Conservation (phyloP, 2,329 filamentous ascomycete genomes). For the Whalleya microplaca region DNA sequence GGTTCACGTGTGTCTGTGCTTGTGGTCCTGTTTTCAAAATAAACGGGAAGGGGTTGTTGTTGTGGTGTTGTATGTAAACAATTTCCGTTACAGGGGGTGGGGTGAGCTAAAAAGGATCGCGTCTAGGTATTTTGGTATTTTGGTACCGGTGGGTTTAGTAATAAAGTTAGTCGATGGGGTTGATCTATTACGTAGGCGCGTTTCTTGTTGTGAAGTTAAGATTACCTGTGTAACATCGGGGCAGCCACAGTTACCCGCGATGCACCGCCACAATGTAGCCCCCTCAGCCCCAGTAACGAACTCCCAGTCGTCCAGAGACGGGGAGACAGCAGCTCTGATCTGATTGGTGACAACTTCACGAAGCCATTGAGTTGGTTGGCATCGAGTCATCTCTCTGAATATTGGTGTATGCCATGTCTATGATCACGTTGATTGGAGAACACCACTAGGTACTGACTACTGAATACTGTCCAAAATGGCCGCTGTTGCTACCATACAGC, state of each 20-base stretch:
- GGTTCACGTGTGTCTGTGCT: too few species aligned
- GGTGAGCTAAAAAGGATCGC: slow-evolving; percentile 14
- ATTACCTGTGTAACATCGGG: background rate
- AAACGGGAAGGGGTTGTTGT: slow-evolving; percentile 12
- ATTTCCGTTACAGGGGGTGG: slow-evolving; percentile 22
- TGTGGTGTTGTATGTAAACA: slow-evolving; percentile 26
- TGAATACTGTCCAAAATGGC: background rate
- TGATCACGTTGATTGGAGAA: background rate
- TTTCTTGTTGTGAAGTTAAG: background rate
- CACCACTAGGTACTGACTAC: background rate
- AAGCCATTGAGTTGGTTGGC: background rate
- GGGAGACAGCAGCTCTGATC: background rate
- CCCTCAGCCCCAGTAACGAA: too few species aligned
- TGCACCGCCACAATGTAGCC: too few species aligned
- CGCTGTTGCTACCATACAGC: background rate
- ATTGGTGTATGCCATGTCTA: background rate
- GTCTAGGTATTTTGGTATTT: background rate
- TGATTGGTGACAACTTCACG: background rate
- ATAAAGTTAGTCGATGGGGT: background rate
- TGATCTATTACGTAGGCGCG: background rate
- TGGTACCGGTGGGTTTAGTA: background rate
- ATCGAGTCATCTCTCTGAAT: background rate
- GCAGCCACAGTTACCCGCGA: background rate
- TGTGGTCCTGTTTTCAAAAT: slow-evolving; percentile 9
- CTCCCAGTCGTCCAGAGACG: background rate